Evolutionary conservation across 2,329 filamentous ascomycete species (phyloP).

Genomic region (Arthroderma sp.): DNA sequence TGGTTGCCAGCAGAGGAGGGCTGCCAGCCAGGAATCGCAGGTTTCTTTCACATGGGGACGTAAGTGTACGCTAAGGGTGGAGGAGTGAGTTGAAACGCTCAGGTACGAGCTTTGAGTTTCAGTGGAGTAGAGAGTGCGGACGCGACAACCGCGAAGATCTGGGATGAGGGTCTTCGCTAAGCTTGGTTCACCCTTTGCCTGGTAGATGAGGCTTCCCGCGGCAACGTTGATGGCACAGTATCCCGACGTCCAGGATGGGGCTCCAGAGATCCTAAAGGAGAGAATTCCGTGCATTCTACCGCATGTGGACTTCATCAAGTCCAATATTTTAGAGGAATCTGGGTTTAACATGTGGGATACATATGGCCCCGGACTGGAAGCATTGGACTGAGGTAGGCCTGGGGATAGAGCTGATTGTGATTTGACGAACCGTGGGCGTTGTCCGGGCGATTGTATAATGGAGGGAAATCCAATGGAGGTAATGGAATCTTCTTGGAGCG

Average conservation of each 20-base stretch:
- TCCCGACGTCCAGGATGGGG: conserved; percentile 37
- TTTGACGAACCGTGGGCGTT: conserved; percentile 27
- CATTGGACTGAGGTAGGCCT: conserved; percentile 16
- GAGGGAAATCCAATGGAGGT: conserved; percentile 39
- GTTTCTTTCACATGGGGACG: conserved; percentile 40
- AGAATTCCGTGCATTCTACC: conserved; percentile 42
- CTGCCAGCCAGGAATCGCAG: conserved; percentile 42
- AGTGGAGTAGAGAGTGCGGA: conserved; percentile 37
- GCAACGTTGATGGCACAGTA: conserved; percentile 43
- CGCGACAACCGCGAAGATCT: conserved; percentile 39
- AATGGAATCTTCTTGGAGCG: conserved; percentile 25
- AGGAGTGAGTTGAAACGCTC: conserved; percentile 39
- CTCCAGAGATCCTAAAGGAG: conserved; percentile 36
- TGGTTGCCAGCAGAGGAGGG: conserved; percentile 41
- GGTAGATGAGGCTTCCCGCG: conserved; percentile 39
- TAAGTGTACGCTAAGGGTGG: conserved; percentile 37
- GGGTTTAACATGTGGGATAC: conserved; percentile 31
- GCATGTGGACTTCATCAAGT: conserved; percentile 42
- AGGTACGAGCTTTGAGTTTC: conserved; percentile 37
- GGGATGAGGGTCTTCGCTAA: conserved; percentile 39
- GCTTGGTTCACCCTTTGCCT: conserved; percentile 39
- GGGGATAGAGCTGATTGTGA: conserved; percentile 21
- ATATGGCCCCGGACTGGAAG: conserved; percentile 22
- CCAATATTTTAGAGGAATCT: conserved; percentile 38
- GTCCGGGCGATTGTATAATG: conserved; percentile 33